Evolutionary conservation across 164 flowering plant species (phyloP).

Genomic region (Pachysandra terminalis): DNA sequence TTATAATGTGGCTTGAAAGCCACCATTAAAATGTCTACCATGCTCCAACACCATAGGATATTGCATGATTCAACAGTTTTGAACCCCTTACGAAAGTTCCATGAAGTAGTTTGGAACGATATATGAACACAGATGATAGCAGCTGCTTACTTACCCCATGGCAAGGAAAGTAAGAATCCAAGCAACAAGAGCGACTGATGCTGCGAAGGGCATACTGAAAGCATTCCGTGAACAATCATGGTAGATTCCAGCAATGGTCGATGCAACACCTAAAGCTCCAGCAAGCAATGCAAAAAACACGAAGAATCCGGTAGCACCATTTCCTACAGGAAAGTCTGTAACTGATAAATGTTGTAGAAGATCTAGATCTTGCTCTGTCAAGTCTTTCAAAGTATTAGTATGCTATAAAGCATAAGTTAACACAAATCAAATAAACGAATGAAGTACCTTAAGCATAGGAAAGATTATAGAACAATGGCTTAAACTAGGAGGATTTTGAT

Average conservation of each 20-base stretch:
- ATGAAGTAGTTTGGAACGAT: too few species aligned
- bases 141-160: not conserved
- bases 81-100: too few species aligned
- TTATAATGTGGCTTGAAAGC: too few species aligned
- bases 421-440: too few species aligned
- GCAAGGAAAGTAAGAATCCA: not conserved
- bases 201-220: not conserved
- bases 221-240: not conserved
- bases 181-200: not conserved
- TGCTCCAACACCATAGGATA: too few species aligned
- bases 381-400: not conserved
- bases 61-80: too few species aligned
- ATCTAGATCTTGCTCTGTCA: not conserved
- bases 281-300: not conserved
- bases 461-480: not conserved
- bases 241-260: not conserved
- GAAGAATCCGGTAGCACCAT: not conserved
- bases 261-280: not conserved
- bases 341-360: not conserved
- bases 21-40: too few species aligned
- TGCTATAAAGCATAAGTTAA: too few species aligned
- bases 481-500: too few species aligned
- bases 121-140: not conserved
- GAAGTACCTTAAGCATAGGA: not conserved
- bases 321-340: not conserved